Evolutionary conservation across 805 yeast species (phyloP), one percentile per base, ranked within the genome.

Genomic region (Saturnispora galanensis): DNA sequence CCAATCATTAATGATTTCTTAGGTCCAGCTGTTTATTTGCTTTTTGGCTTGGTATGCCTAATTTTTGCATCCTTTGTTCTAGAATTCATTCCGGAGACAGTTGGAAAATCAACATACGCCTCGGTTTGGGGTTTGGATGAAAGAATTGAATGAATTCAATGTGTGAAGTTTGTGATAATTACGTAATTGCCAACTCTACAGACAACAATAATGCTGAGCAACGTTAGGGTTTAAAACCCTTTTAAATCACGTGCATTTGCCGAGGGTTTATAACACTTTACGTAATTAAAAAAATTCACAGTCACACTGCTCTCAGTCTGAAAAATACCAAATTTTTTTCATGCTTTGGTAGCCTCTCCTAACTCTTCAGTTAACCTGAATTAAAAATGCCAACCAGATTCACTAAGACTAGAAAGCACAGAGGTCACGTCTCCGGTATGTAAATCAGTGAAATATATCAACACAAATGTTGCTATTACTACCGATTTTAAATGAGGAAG

Each of bases 341-440:
- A 21, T 2, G 26, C 7, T 21, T 21, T 5, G 6, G 6, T 6
- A 5, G 6, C 2, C 26, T 21, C 8, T 4, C 8, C 6, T 6
- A 21, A 5, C 26, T 21, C 26, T 21, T 21, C 26, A 21, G 26
- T 21, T 21, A 21, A 21, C 26, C 26, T 21, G 26, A 21, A 40
- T 31, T 31, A 44, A 73, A 70, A 70, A 89, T 89, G 97, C 97
- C 97, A 73, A 85, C 97, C 81, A 88, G 97, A 86, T 82, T 86
- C 70, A 84, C 95, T 69, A 89, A 93, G 76, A 93, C 97, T 76
- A 88, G 99, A 85, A 93, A 93, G 81, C 96, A 87, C 84, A 88
- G 99, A 85, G 99, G 99, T 78, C 83, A 93, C 95, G 97, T 93
- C 75, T 86, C 97, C 71, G 95, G 94, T 85, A 84, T 78, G 94